A percentile compares a stretch with the other conserved stretches of the same genome.
These are phyloP conservation scores for Candida xiaguanensis DNA, from an alignment of 805 yeast genomes.

Conservation along the genomic window DNA sequence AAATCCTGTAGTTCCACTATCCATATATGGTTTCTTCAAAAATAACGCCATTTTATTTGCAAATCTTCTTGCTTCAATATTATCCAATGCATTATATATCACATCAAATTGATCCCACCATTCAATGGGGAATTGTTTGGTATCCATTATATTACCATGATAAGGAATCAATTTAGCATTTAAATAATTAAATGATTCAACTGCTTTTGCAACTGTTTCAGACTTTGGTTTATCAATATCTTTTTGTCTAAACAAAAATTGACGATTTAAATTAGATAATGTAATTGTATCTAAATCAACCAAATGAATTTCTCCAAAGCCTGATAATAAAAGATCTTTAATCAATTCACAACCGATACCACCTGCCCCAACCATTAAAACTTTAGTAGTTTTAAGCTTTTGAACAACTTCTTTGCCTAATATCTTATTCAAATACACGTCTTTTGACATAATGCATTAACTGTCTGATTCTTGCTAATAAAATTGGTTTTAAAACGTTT, in stretches of 20 bases:
- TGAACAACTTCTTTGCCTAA: slow-evolving; percentile 36
- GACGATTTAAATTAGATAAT: slow-evolving; percentile 86
- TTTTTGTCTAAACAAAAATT: slow-evolving; percentile 81
- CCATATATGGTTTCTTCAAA: slow-evolving; percentile 73
- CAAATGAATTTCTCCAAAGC: slow-evolving; percentile 82
- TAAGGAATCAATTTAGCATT: slow-evolving; percentile 67
- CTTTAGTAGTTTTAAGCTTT: slow-evolving; percentile 42
- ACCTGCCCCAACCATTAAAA: slow-evolving; percentile 90
- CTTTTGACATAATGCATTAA: slow-evolving; percentile 29
- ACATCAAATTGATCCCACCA: slow-evolving; percentile 76
- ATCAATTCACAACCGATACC: slow-evolving; percentile 93
- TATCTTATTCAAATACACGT: slow-evolving; percentile 41
- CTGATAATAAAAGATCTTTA: slow-evolving; percentile 73
- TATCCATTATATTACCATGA: slow-evolving; percentile 85
- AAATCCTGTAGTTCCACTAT: slow-evolving; percentile 93
- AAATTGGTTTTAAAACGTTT: too few species aligned
- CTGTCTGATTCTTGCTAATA: too few species aligned
- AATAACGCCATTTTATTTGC: slow-evolving; percentile 82
- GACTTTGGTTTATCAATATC: slow-evolving; percentile 91
- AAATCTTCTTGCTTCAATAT: slow-evolving; percentile 85
- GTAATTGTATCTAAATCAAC: slow-evolving; percentile 97
- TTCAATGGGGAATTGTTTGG: slow-evolving; percentile 58
- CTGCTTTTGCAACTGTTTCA: slow-evolving; percentile 79
- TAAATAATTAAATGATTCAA: slow-evolving; percentile 60
- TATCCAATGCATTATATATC: slow-evolving; percentile 91